These are phyloP conservation scores for Aspergillus fumigatiaffinis DNA, from an alignment of 2,329 filamentous ascomycete genomes.

Conservation along the genomic window DNA sequence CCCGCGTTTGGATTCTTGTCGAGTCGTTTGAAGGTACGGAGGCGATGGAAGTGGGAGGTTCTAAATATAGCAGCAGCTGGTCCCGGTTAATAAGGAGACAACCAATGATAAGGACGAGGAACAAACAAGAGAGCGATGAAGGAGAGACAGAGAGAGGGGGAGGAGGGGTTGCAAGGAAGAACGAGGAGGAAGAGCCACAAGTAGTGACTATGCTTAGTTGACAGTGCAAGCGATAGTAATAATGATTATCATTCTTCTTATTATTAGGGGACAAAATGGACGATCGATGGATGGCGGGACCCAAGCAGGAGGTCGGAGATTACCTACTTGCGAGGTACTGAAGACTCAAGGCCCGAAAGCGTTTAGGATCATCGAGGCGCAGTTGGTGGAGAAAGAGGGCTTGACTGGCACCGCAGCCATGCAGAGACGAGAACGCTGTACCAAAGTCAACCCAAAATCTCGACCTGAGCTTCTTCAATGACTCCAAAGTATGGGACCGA, in stretches of 20 bases:
- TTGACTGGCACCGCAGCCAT: not conserved
- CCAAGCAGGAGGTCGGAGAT: constrained; percentile 11
- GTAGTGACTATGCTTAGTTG: constrained; percentile 11
- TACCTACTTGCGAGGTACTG: constrained; percentile 14
- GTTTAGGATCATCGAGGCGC: constrained; percentile 26
- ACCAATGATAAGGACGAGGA: constrained; percentile 22
- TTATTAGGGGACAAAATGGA: not conserved
- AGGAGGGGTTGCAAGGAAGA: constrained; percentile 1
- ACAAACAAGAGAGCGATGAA: not conserved
- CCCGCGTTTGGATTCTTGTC: not conserved
- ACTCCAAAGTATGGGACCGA: not conserved
- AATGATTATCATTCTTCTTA: not conserved
- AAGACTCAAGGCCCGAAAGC: constrained; percentile 10
- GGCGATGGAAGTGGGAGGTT: constrained; percentile 19
- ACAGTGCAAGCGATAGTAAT: not conserved
- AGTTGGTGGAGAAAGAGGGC: constrained; percentile 14
- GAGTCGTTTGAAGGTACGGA: constrained; percentile 12
- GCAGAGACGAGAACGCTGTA: not conserved
- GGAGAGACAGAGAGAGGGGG: not conserved
- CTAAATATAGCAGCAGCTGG: constrained; percentile 34
- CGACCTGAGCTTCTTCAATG: not conserved
- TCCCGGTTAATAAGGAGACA: constrained; percentile 12
- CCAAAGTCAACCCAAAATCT: not conserved
- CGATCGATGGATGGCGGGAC: not conserved
- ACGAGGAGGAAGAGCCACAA: constrained; percentile 7